Base-by-base conservation (phyloP, 1,284 basidiomycete species). In the Coriolopsis trogii region DNA sequence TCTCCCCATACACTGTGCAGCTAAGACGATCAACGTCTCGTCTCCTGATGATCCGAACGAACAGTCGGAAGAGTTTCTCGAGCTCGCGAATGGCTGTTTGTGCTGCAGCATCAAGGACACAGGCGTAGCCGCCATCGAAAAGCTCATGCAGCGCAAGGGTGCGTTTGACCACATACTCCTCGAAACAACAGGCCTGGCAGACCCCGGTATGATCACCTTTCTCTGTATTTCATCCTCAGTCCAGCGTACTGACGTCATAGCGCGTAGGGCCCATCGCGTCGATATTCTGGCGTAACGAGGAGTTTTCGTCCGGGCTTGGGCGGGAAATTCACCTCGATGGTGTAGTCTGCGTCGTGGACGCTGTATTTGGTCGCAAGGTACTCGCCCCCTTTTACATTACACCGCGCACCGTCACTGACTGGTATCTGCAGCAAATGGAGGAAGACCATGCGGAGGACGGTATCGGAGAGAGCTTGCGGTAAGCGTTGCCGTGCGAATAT, bases 51-150 rank as follows among this genome's bases (percentile, higher is more conserved):
- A 85, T 53, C 79, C 89, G 0, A 79, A 75, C n/a, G 75, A 83
- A 53, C 71, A 78, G 25, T 85, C 86, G 0, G 86, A 91, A 63
- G 89, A 93, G 61, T 84, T 95, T 63, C 81, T 96, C 13, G 90
- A 95, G 57, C 79, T 96, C 1, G 87, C 94, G 1, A 97, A 98
- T 67, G 95, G 95, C 9, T 97, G 95, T 69, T 70, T 98, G 20
- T 97, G 95, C 69, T 98, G 95, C 69, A 93, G 91, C 51, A 89
- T 97, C 71, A 95, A 95, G 65, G 94, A 97, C 68, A 79, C 84
- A 13, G 95, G 95, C 1, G 81, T 91, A 1, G 91, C 93, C 24
- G 92, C 95, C 2, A 95, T 98, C 45, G 92, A 96, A 67, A 89
- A 91, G 63, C 77, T 96, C 55, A 91, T 86, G 91, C 76, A 78